A percentile compares a stretch with the other conserved stretches of the same genome.
Evolutionary conservation across 1,284 basidiomycete species (phyloP).

Genomic region (Ceratobasidium papillatum): DNA sequence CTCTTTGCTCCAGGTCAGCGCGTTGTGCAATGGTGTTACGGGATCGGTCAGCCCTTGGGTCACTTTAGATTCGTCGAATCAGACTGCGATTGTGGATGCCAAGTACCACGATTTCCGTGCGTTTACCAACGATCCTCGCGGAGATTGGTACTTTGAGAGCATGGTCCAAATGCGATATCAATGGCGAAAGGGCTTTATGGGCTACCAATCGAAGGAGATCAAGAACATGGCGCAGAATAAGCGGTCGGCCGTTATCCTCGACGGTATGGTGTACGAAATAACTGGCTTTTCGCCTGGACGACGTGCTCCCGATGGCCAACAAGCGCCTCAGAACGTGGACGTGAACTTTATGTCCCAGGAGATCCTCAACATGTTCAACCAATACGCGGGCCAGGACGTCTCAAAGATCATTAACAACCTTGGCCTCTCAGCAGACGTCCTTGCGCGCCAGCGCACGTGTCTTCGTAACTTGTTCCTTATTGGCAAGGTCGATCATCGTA

Average conservation of each 20-base stretch:
- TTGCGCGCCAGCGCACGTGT: conserved; percentile 84
- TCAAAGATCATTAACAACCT: conserved; percentile 80
- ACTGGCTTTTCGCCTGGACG: conserved; percentile 67
- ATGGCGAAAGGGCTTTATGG: conserved; percentile 88
- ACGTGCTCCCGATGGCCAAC: conserved; percentile 66
- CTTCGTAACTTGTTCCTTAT: conserved; percentile 92
- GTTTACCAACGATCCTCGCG: conserved; percentile 85
- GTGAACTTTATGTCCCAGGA: conserved; percentile 80
- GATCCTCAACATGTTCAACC: conserved; percentile 84
- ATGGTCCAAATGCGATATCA: conserved; percentile 92
- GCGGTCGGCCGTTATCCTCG: conserved; percentile 79
- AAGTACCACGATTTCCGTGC: conserved; percentile 96
- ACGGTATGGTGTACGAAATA: conserved; percentile 88
- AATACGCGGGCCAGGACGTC: conserved; percentile 84
- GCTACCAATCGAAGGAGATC: conserved; percentile 84
- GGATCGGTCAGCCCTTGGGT: conserved; percentile 89
- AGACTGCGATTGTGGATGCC: conserved; percentile 69
- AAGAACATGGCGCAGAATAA: conserved; percentile 73
- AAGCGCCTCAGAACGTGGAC: conserved; percentile 65
- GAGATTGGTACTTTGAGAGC: conserved; percentile 97
- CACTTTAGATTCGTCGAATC: conserved; percentile 80
- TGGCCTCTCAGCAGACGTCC: conserved; percentile 68
- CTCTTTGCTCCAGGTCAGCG: conserved; percentile 72
- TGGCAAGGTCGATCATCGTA: conserved; percentile 91
- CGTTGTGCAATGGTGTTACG: conserved; percentile 87